A percentile compares a stretch with the other conserved stretches of the same genome.
Evolutionary conservation across 164 flowering plant species (phyloP).

Genomic region (Cinnamomum micranthum): DNA sequence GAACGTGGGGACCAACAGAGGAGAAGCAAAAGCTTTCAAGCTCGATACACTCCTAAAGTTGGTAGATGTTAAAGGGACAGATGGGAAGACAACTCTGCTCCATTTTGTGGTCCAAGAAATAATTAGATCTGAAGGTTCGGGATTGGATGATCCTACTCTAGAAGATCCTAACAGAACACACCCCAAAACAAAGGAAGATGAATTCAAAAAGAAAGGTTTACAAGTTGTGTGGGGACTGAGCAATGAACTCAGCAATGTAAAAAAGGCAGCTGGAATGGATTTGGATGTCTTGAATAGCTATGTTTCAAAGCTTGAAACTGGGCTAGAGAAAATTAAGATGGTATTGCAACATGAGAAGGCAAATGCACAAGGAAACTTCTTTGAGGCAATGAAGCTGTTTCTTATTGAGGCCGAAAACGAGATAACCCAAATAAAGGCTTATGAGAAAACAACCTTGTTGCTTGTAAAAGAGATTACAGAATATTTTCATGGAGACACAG

Average conservation of each 20-base stretch:
- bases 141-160: slow-evolving; percentile 22
- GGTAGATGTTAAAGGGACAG: slow-evolving; percentile 87
- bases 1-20: slow-evolving; percentile 97
- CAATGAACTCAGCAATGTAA: slow-evolving; percentile 74
- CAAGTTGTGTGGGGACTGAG: slow-evolving; percentile 75
- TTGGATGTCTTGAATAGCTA: slow-evolving; percentile 79
- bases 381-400: slow-evolving; percentile 60
- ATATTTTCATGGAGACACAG: slow-evolving; percentile 88
- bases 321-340: slow-evolving; percentile 65
- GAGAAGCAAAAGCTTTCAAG: slow-evolving; percentile 92
- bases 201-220: slow-evolving; percentile 73
- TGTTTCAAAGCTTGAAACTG: slow-evolving; percentile 75
- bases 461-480: slow-evolving; percentile 83
- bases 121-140: slow-evolving; percentile 64
- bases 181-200: slow-evolving; percentile 42
- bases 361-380: slow-evolving; percentile 52
- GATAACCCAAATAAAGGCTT: slow-evolving; percentile 52
- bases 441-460: slow-evolving; percentile 59
- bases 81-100: slow-evolving; percentile 94
- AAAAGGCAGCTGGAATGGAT: slow-evolving; percentile 96
- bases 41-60: slow-evolving; percentile 88
- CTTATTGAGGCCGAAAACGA: slow-evolving; percentile 68
- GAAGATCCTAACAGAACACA: slow-evolving; percentile 24
- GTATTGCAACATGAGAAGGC: slow-evolving; percentile 59
- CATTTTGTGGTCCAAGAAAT: slow-evolving; percentile 99